Conservation (phyloP, 768 basidiomycete genomes). For the Boletus edulis region DNA sequence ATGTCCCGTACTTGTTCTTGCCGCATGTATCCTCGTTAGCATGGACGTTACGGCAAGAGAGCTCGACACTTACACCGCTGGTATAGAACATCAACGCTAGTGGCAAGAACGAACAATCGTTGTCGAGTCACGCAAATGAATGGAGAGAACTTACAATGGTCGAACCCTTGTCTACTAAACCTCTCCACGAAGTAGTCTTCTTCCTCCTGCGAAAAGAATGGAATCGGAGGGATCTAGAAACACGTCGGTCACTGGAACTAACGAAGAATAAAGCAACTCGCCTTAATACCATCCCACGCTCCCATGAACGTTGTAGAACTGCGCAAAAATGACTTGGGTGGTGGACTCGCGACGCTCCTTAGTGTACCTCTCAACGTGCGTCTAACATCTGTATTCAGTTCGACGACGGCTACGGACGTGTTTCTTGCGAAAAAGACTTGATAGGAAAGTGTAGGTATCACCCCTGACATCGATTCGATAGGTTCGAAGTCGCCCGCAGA, state of each 20-base stretch:
- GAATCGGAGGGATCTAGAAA: slow-evolving; percentile 57
- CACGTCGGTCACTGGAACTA: not conserved
- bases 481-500: slow-evolving; percentile 47
- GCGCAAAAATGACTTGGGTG: slow-evolving; percentile 54
- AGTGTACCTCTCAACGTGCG: slow-evolving; percentile 57
- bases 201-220: slow-evolving; percentile 58
- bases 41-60: not conserved
- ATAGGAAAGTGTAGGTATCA: slow-evolving; percentile 57
- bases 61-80: slow-evolving; percentile 37
- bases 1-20: slow-evolving; percentile 37
- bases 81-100: slow-evolving; percentile 69
- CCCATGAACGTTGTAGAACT: slow-evolving; percentile 48
- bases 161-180: slow-evolving; percentile 56
- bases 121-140: not conserved
- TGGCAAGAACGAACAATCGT: not conserved
- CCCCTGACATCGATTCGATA: slow-evolving; percentile 36
- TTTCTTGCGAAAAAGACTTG: slow-evolving; percentile 59
- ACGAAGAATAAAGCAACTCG: not conserved
- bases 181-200: slow-evolving; percentile 72
- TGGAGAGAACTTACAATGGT: slow-evolving; percentile 47
- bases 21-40: not conserved
- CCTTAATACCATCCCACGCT: slow-evolving; percentile 44
- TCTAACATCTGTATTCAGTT: slow-evolving; percentile 55
- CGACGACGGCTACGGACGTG: slow-evolving; percentile 45
- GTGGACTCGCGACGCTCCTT: slow-evolving; percentile 50